phyloP scores from a whole-genome alignment of 306 rosid species.

The Dicorynia guianensis region DNA sequence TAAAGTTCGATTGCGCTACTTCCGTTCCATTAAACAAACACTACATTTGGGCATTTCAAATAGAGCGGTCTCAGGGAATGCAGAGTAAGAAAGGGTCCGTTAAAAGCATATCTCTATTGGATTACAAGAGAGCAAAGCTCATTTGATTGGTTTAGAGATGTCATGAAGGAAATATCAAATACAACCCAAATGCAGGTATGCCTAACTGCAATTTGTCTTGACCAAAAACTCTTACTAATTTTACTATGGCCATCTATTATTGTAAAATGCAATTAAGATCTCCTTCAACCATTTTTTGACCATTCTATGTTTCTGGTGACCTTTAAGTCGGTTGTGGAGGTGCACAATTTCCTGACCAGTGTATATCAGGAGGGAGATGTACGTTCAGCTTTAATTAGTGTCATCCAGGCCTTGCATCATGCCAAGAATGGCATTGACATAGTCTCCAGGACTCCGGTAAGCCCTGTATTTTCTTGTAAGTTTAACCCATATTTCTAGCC shows the following conservation, averaged over 20 bases:
- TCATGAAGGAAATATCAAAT: constrained; percentile 64
- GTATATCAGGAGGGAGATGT: constrained; percentile 74
- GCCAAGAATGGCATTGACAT: constrained; percentile 76
- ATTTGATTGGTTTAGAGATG: constrained; percentile 91
- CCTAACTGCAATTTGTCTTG: constrained; percentile 12
- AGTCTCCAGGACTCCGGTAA: constrained; percentile 75
- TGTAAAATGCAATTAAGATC: constrained; percentile 18
- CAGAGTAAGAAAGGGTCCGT: constrained; percentile 61
- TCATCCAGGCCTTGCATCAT: constrained; percentile 71
- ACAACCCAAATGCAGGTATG: constrained; percentile 70
- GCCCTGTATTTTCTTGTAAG: constrained; percentile 41
- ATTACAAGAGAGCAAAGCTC: constrained; percentile 89
- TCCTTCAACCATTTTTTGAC: constrained; percentile 36
- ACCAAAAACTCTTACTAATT: not conserved
- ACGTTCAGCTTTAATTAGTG: constrained; percentile 73
- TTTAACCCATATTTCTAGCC: constrained; percentile 17
- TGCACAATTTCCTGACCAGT: constrained; percentile 83
- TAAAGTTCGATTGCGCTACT: constrained; percentile 35
- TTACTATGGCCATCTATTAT: not conserved
- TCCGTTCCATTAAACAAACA: constrained; percentile 40
- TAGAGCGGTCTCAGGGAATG: constrained; percentile 62
- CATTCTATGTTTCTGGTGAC: constrained; percentile 40
- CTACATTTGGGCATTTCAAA: constrained; percentile 47
- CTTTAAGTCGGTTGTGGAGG: constrained; percentile 67
- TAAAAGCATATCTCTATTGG: constrained; percentile 87